These are phyloP conservation scores for Amanita thiersii DNA, from an alignment of 768 basidiomycete genomes.

Conservation along the genomic window DNA sequence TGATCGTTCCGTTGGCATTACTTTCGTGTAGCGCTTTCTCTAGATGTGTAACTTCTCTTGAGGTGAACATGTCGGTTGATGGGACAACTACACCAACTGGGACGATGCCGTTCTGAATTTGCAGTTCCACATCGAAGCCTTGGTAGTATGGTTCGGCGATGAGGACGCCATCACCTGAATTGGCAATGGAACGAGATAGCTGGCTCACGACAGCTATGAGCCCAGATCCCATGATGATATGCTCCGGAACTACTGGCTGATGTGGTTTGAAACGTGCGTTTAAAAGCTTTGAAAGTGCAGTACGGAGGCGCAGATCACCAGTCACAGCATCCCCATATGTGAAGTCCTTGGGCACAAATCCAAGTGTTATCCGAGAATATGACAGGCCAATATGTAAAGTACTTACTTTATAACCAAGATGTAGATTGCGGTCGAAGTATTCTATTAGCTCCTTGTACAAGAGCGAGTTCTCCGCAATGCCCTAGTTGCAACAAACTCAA, in stretches of 20 bases:
- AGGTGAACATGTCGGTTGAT: slow-evolving; percentile 9
- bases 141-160: slow-evolving; percentile 14
- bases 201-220: slow-evolving; percentile 10
- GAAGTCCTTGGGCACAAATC: slow-evolving; percentile 12
- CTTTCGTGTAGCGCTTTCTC: slow-evolving; percentile 13
- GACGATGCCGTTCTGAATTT: slow-evolving; percentile 4
- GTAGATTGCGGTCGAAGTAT: slow-evolving; percentile 11
- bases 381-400: neutral
- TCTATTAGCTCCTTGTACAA: slow-evolving; percentile 12
- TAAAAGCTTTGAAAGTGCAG: slow-evolving; percentile 10
- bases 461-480: slow-evolving; percentile 14
- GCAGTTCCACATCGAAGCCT: slow-evolving; percentile 13
- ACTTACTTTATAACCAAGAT: slow-evolving; percentile 9
- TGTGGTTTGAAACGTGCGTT: slow-evolving; percentile 13
- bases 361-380: neutral
- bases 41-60: slow-evolving; percentile 12
- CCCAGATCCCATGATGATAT: slow-evolving; percentile 12
- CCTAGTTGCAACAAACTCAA: slow-evolving; percentile 7
- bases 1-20: slow-evolving; percentile 10
- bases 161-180: slow-evolving; percentile 13
- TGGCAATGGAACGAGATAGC: slow-evolving; percentile 10
- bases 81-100: slow-evolving; percentile 10
- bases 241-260: slow-evolving; percentile 5
- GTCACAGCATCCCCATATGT: slow-evolving; percentile 12
- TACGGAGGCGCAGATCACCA: slow-evolving; percentile 10